Evolutionary conservation across 2,329 filamentous ascomycete genomes (phyloP), one percentile per base, ranked within the genome.

Genomic region (Parastagonospora nodorum): DNA sequence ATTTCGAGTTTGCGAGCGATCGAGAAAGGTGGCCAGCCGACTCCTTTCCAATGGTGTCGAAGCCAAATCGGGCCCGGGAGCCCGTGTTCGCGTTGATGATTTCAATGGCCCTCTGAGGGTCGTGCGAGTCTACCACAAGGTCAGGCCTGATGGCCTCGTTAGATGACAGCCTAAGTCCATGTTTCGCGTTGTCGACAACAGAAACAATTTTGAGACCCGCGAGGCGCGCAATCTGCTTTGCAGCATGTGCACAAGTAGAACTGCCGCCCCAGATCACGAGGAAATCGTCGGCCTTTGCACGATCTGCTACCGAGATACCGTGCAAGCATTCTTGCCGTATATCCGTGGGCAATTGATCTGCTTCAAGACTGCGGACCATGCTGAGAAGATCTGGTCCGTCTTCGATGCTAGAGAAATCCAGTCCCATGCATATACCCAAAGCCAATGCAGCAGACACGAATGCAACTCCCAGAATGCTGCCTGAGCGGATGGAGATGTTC

Each of bases 231-330:
- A 92, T 78, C 62, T 92, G 88, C 3, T 87, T 79, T 0, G 83
- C 78, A 6, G 89, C 77, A 55, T 85, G 82, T 0, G 87, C 88
- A 1, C 86, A 89, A 0, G 86, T 89, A 0, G 87, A 88, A 1
- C 87, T 90, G 7, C 69, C 88, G 49, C 88, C 88, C 88, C 88
- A 92, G 40, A 92, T 83, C 1, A 84, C 84, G 33, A 92, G 73
- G 83, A 87, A 91, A 52, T 92, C 88, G 0, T 86, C 87, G 0
- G 72, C 60, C 36, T 76, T 75, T 1, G 85, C 81, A 8, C 85
- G 75, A 55, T 89, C 85, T 0, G 68, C 61, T 1, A 74, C 63
- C 0, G 66, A 57, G 5, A 88, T 83, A 0, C 80, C 79, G 0
- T 78, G 67, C n/a, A 88, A 78, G 48, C 85, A 87, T 66, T 91